Evolutionary conservation across 805 yeast species (phyloP).

Genomic region (Suhomyces emberorum): DNA sequence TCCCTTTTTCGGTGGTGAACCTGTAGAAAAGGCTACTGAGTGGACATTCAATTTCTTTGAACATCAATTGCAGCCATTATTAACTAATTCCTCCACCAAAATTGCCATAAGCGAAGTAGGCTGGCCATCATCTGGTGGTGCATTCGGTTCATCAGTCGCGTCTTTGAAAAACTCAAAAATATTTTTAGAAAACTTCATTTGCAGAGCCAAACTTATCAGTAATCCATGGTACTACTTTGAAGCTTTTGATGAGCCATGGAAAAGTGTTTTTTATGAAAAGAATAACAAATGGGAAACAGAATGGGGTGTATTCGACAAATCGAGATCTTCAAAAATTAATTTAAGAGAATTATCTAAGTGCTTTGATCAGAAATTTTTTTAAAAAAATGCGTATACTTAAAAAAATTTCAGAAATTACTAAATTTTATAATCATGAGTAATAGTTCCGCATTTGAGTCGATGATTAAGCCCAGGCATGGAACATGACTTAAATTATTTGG

Average conservation of each 20-base stretch:
- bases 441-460: no score
- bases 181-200: constrained; percentile 52
- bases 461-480: no score
- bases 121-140: constrained; percentile 69
- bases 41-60: constrained; percentile 53
- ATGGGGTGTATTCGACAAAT: constrained; percentile 61
- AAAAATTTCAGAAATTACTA: neutral
- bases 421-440: no score
- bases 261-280: constrained; percentile 46
- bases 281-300: constrained; percentile 61
- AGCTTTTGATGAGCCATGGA: constrained; percentile 76
- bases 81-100: constrained; percentile 24
- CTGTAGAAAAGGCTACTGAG: constrained; percentile 42
- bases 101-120: constrained; percentile 62
- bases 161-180: constrained; percentile 40
- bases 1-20: constrained; percentile 64
- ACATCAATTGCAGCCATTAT: constrained; percentile 40
- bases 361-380: no score
- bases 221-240: constrained; percentile 61
- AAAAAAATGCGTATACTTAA: neutral
- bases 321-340: constrained; percentile 45
- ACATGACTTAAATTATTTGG: no score
- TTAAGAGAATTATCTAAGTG: no score
- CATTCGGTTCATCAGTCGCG: constrained; percentile 44
- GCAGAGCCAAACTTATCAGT: constrained; percentile 35